phyloP scores from a whole-genome alignment of 1,139 yeast genomes.

The Taphrina betulina region DNA sequence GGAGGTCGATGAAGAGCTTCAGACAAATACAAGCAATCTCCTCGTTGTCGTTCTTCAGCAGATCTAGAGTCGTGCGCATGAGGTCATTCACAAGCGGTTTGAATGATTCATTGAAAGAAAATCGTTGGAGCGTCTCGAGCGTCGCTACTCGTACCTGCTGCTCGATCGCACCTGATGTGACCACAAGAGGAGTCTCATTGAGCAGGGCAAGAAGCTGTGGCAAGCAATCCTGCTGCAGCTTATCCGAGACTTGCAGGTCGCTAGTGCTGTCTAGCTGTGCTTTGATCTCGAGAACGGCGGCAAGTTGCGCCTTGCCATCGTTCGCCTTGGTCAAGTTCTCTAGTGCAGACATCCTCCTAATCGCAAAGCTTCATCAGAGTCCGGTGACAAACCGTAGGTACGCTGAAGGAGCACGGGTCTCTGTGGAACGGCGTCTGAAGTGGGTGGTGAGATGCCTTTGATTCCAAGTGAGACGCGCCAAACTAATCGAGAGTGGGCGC shows the following conservation, averaged over 20 bases:
- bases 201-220: conserved; percentile 2
- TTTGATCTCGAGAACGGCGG: neutral
- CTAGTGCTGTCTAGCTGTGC: neutral
- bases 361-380: no score
- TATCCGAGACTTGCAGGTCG: neutral
- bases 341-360: conserved; percentile 10
- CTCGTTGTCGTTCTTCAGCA: conserved; percentile 64
- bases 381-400: no score
- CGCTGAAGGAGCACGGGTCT: no score
- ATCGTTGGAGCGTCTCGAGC: conserved; percentile 20
- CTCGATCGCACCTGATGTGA: neutral
- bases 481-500: no score
- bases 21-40: conserved; percentile 91
- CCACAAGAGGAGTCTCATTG: conserved; percentile 2
- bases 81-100: conserved; percentile 14
- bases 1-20: conserved; percentile 84
- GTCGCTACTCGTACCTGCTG: conserved; percentile 18
- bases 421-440: no score
- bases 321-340: neutral
- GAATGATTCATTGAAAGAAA: conserved; percentile 24
- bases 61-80: conserved; percentile 6
- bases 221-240: conserved; percentile 1
- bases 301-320: conserved; percentile 8
- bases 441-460: no score
- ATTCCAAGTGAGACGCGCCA: no score